Evolutionary conservation across 1,139 yeast genomes (phyloP), one percentile per base, ranked within the genome.

Genomic region (Magnusiomyces ingens): DNA sequence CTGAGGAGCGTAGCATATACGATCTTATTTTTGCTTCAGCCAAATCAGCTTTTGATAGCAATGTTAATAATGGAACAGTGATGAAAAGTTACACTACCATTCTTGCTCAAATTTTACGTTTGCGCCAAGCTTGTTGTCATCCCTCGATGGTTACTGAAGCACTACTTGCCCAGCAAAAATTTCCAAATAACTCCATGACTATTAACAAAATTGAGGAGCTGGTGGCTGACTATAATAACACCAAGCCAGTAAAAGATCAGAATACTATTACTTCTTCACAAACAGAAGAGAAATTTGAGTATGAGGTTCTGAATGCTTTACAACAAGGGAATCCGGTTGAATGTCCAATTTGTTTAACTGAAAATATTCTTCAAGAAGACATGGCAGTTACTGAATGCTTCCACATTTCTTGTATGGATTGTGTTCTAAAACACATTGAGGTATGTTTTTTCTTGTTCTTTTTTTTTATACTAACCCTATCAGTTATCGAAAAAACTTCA

Each of bases 111-210:
- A 85, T 93, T 56, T 69, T 91, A 58, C 75, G 98, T 54, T 73
- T 93, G 46, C 75, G 98, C 54, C 98, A 93, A 66, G 80, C 86
- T 0, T 93, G 98, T 65, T 89, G 96, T 64, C 97, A 93, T 66
- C 78, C 85, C 17, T 79, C 79, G 53, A 71, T 88, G 55, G 78
- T 86, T 1, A 80, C 80, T 4, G 65, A 73, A 2, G 64, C 74
- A 2, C 60, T 62, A 12, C 56, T 57, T 29, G 59, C 56, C 1
- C 65, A 56, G 6, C 52, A 56, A n/a, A 56, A 56, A 13, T 45
- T 56, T 26, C 54, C 55, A 17, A 49, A 48, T 17, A 53, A 44
- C 10, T 46, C 49, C 36, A 47, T 41, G 48, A 56, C 51, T 15
- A n/a, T n/a, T 19, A 45, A 40, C 36, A 38, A 10, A 18, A 45